Evolutionary conservation across 2,329 filamentous ascomycete species (phyloP), one percentile per base, ranked within the genome.

Genomic region (Xylariaceae sp.): DNA sequence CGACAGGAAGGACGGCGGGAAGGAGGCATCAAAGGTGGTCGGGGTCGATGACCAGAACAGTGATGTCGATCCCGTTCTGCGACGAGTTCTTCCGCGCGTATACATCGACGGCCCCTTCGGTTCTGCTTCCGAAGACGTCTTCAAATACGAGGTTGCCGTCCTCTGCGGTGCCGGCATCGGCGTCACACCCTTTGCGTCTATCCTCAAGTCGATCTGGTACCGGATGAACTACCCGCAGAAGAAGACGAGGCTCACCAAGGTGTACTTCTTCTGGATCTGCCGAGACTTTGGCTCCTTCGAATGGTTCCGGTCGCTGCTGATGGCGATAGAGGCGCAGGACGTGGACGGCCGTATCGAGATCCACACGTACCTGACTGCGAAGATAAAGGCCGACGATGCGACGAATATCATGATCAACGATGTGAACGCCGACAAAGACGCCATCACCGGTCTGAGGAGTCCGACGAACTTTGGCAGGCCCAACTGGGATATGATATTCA

Each of bases 331-430:
- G 65, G 83, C 84, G 1, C 86, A 92, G 66, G 87, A 94, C 65
- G 72, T 87, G 47, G 82, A 87, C 55, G 80, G 87, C 63, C 76
- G 83, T 47, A 92, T 94, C 62, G 87, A 94, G 65, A 92, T 94
- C 44, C 86, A 92, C 64, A 88, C 85, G 1, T 94, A 92, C 61
- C 74, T 94, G 41, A 92, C 86, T 3, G 86, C 85, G 55, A 88
- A 85, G 70, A 88, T 90, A 67, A 88, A 88, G 69, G 76, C 78
- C 17, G 85, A 89, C 60, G 86, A 90, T 57, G 85, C 85, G 34
- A 88, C 85, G 31, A 90, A 92, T 66, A 90, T 92, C 67, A 90
- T 90, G 85, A 88, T 90, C 71, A 89, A 90, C 67, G 85, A 89
- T 54, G 85, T 82, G 59, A 86, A 88, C 57, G 83, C 83, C 50